Percentiles rank a stretch among this genome's conserved stretches.
These are phyloP conservation scores for Bryopsis sp. DNA, from an alignment of 139 green algal species.

Conservation along the genomic window DNA sequence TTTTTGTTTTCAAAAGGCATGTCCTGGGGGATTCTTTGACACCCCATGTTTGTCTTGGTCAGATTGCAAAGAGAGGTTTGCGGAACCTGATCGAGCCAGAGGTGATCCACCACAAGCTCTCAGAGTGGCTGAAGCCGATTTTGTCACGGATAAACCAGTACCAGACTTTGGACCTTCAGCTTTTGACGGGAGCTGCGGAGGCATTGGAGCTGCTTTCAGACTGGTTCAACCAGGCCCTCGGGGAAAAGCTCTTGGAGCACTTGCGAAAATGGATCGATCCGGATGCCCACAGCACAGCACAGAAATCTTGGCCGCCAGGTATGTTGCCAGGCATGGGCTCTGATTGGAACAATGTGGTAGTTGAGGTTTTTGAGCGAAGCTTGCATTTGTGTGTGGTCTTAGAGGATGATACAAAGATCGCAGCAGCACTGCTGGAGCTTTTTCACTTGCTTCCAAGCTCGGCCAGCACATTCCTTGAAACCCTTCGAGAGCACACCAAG, in stretches of 20 bases:
- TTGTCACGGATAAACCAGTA: slow-evolving; percentile 14
- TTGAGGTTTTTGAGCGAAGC: slow-evolving; percentile 1
- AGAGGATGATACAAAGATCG: slow-evolving; percentile 79
- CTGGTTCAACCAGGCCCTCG: slow-evolving; percentile 92
- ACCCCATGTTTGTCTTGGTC: too few relatives aligned
- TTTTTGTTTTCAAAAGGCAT: too few relatives aligned
- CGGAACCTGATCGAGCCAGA: background rate
- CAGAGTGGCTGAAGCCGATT: slow-evolving; percentile 1
- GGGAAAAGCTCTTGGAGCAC: slow-evolving; percentile 91
- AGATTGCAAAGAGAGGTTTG: slow-evolving; percentile 11
- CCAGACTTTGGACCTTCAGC: slow-evolving; percentile 9
- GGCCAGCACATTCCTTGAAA: slow-evolving; percentile 84
- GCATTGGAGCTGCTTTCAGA: slow-evolving; percentile 70
- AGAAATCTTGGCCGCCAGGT: slow-evolving; percentile 12
- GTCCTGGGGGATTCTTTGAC: too few relatives aligned
- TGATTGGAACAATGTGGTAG: slow-evolving; percentile 20
- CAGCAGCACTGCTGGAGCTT: slow-evolving; percentile 81
- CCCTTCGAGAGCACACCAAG: slow-evolving; percentile 26
- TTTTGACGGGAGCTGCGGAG: slow-evolving; percentile 29
- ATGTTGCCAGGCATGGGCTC: background rate
- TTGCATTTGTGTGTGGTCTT: background rate
- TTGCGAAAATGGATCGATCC: slow-evolving; percentile 81
- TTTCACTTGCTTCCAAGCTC: slow-evolving; percentile 86
- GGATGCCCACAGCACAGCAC: slow-evolving; percentile 24
- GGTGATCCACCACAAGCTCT: background rate